phyloP scores from a whole-genome alignment of 2,329 filamentous ascomycete genomes.

The Chrysosporium queenslandicum region DNA sequence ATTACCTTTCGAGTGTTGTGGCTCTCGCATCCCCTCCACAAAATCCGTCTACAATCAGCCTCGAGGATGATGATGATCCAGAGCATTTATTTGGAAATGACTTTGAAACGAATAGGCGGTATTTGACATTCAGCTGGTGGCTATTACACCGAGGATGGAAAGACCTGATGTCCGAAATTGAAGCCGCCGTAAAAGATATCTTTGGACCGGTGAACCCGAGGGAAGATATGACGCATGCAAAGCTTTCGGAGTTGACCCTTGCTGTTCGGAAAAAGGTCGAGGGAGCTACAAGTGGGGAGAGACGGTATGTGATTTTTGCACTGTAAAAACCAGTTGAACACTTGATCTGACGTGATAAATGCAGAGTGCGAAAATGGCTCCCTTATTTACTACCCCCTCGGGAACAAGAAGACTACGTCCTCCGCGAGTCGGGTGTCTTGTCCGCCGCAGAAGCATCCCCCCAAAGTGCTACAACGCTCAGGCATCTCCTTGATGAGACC shows the following conservation, averaged over 20 bases:
- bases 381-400: conserved; percentile 68
- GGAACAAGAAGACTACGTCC: conserved; percentile 70
- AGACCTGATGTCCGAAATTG: conserved; percentile 69
- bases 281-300: conserved; percentile 56
- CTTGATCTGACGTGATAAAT: conserved; percentile 2
- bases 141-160: conserved; percentile 83
- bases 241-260: conserved; percentile 67
- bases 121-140: conserved; percentile 98
- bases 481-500: conserved; percentile 86
- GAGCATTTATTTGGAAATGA: conserved; percentile 82
- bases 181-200: conserved; percentile 74
- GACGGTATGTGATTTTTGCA: conserved; percentile 36
- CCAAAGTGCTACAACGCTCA: conserved; percentile 46
- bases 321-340: conserved; percentile 21
- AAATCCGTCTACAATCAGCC: conserved; percentile 64
- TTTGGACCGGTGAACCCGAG: conserved; percentile 83
- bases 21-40: conserved; percentile 69
- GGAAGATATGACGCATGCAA: conserved; percentile 73
- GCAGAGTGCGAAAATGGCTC: conserved; percentile 61
- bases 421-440: conserved; percentile 72
- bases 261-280: conserved; percentile 80
- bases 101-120: conserved; percentile 90
- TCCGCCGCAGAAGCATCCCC: conserved; percentile 31
- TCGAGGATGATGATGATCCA: conserved; percentile 89
- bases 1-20: conserved; percentile 91